Conservation (phyloP, 2,329 filamentous ascomycete genomes). For the Botrytis aclada region DNA sequence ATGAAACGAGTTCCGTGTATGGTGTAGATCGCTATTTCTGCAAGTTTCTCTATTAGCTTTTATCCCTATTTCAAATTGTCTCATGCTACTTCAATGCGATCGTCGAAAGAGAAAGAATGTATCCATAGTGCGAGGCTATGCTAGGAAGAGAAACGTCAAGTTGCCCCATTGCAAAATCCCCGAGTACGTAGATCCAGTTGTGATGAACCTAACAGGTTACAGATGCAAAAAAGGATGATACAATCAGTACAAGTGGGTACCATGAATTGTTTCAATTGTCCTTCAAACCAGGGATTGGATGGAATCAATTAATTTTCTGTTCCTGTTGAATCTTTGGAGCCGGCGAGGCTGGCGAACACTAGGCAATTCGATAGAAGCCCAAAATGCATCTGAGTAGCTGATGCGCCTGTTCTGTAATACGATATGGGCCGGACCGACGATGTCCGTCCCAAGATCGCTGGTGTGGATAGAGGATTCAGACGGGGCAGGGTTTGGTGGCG, state of each 20-base stretch:
- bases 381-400: constrained; percentile 26
- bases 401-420: constrained; percentile 23
- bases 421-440: constrained; percentile 28
- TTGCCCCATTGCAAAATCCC: constrained; percentile 15
- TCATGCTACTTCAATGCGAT: constrained; percentile 26
- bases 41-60: constrained; percentile 25
- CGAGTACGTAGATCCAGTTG: constrained; percentile 25
- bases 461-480: constrained; percentile 8
- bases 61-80: constrained; percentile 19
- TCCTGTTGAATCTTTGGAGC: constrained; percentile 12
- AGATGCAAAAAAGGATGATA: constrained; percentile 26
- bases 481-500: constrained; percentile 25
- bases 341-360: constrained; percentile 25
- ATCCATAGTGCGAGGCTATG: constrained; percentile 22
- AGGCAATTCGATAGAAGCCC: constrained; percentile 8
- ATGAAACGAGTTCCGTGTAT: constrained; percentile 30
- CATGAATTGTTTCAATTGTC: background rate
- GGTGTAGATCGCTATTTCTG: constrained; percentile 23
- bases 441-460: constrained; percentile 13
- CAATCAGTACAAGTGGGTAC: constrained; percentile 26
- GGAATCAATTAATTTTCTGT: background rate
- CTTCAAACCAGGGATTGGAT: background rate
- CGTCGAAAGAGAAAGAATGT: constrained; percentile 30
- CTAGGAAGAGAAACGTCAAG: constrained; percentile 26
- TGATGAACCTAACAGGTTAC: constrained; percentile 23